phyloP scores from a whole-genome alignment of 768 basidiomycete genomes.

The Lentinula detonsa region DNA sequence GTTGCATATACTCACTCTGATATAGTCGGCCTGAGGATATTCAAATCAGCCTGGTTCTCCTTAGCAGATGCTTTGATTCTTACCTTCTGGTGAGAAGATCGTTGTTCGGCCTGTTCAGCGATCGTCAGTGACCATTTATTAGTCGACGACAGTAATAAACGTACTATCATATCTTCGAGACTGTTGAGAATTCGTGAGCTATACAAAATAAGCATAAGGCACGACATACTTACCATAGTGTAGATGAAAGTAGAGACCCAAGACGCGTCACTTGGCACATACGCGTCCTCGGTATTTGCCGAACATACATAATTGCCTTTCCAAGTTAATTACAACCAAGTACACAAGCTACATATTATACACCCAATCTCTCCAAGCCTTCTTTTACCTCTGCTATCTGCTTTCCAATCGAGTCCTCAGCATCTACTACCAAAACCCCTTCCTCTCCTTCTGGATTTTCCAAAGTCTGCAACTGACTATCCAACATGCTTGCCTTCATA shows the following conservation, averaged over 20 bases:
- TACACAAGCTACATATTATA: not conserved
- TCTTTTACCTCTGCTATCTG: constrained; percentile 46
- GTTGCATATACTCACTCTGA: constrained; percentile 65
- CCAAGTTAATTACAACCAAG: too few relatives aligned
- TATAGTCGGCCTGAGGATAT: constrained; percentile 75
- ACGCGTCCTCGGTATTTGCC: constrained; percentile 1
- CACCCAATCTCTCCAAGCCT: constrained; percentile 24
- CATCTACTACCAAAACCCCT: constrained; percentile 58
- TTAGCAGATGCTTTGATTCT: constrained; percentile 12
- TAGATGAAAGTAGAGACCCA: constrained; percentile 18
- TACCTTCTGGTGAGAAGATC: constrained; percentile 98
- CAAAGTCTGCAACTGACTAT: constrained; percentile 67
- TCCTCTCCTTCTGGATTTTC: constrained; percentile 66
- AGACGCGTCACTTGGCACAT: constrained; percentile 33
- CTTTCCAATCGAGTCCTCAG: constrained; percentile 45
- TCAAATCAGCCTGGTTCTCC: constrained; percentile 1
- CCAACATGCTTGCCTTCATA: constrained; percentile 80
- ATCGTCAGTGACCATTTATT: not conserved
- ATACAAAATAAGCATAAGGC: not conserved
- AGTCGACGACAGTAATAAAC: constrained; percentile 22
- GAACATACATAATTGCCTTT: not conserved
- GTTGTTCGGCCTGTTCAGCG: constrained; percentile 76
- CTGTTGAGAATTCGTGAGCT: constrained; percentile 28
- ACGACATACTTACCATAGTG: constrained; percentile 39
- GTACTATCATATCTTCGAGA: constrained; percentile 94